phyloP scores from a whole-genome alignment of 2,329 filamentous ascomycete genomes.

The Teratosphaeria destructans region DNA sequence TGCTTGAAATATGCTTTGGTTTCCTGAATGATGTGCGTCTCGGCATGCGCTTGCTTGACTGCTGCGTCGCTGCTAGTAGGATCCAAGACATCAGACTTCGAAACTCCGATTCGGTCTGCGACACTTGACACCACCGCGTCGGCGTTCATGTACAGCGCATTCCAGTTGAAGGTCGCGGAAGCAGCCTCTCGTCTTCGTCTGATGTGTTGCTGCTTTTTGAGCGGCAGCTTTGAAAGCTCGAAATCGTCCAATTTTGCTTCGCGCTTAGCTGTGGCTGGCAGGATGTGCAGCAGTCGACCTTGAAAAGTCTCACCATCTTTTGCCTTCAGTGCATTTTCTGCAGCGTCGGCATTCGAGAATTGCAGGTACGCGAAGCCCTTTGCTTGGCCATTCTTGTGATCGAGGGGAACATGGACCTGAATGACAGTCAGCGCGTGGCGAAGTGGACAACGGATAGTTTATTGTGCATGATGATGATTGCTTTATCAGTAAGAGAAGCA shows the following conservation, averaged over 20 bases:
- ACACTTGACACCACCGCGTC: conserved; percentile 90
- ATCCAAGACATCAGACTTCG: conserved; percentile 84
- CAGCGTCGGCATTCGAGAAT: conserved; percentile 60
- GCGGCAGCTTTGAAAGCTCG: conserved; percentile 76
- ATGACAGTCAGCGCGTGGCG: neutral
- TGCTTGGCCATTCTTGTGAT: conserved; percentile 56
- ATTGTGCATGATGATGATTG: conserved; percentile 6
- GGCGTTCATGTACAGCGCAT: conserved; percentile 95
- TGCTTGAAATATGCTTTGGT: conserved; percentile 83
- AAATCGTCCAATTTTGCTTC: conserved; percentile 78
- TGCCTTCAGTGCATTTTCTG: conserved; percentile 66
- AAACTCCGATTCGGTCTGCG: conserved; percentile 74
- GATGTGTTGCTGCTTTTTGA: conserved; percentile 90
- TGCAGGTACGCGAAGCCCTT: conserved; percentile 89
- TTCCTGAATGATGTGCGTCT: conserved; percentile 92
- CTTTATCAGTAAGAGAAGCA: conserved; percentile 65
- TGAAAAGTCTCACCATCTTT: conserved; percentile 83
- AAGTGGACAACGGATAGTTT: conserved; percentile 1
- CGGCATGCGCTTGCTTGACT: conserved; percentile 91
- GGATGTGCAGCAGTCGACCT: conserved; percentile 80
- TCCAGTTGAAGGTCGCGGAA: conserved; percentile 84
- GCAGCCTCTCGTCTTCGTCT: conserved; percentile 73
- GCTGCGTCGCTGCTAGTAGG: conserved; percentile 92
- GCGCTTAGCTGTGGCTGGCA: conserved; percentile 74
- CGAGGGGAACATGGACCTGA: conserved; percentile 78